These are phyloP conservation scores for Leishmania tarentolae DNA, from an alignment of 208 protist species.

Conservation along the genomic window DNA sequence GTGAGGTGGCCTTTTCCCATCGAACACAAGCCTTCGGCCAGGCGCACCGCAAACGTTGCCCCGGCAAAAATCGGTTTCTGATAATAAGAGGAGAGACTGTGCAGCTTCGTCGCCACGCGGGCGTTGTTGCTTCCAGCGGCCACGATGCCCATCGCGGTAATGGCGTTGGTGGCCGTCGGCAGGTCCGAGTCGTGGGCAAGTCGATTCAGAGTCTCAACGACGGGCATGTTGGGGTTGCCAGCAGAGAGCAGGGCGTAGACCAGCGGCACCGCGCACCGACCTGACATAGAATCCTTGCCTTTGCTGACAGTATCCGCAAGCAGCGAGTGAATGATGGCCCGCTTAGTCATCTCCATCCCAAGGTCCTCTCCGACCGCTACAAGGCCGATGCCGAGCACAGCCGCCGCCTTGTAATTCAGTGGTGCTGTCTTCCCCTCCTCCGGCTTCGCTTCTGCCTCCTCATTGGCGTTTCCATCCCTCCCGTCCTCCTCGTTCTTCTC, in stretches of 20 bases:
- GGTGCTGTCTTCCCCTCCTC: constrained; percentile 35
- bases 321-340: constrained; percentile 97
- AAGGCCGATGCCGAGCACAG: constrained; percentile 97
- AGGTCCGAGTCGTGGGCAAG: constrained; percentile 97
- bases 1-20: constrained; percentile 99
- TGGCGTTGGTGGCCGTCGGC: constrained; percentile 95
- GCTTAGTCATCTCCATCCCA: constrained; percentile 97
- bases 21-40: constrained; percentile 96
- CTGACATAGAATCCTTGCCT: constrained; percentile 70
- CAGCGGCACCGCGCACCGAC: constrained; percentile 97
- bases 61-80: constrained; percentile 90
- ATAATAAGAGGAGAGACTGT: constrained; percentile 97
- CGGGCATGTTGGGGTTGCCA: constrained; percentile 94
- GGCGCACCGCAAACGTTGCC: constrained; percentile 80
- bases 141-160: constrained; percentile 97
- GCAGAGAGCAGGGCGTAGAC: constrained; percentile 97
- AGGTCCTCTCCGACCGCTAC: constrained; percentile 98
- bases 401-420: constrained; percentile 93
- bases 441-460: not conserved
- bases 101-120: constrained; percentile 94
- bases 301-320: constrained; percentile 89
- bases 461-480: constrained; percentile 10
- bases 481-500: constrained; percentile 36
- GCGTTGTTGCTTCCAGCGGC: constrained; percentile 98
- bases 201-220: constrained; percentile 98